These are phyloP conservation scores for Amylocystis lapponica DNA, from an alignment of 768 basidiomycete species.

Conservation along the genomic window DNA sequence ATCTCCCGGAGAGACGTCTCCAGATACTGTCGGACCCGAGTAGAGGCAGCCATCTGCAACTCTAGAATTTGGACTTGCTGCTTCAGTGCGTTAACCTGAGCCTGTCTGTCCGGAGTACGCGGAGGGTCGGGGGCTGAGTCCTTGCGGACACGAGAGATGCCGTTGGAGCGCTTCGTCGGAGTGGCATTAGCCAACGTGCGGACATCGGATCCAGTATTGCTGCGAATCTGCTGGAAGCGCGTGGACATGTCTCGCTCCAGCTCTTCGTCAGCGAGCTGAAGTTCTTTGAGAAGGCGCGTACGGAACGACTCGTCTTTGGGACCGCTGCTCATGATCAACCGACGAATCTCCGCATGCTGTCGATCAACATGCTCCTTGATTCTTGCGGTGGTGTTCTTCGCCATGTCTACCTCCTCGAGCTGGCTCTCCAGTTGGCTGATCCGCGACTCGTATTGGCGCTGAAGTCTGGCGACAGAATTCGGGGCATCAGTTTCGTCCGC, in stretches of 20 bases:
- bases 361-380: slow-evolving; percentile 59
- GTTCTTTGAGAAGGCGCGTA: slow-evolving; percentile 52
- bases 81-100: slow-evolving; percentile 43
- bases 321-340: slow-evolving; percentile 51
- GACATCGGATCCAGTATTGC: slow-evolving; percentile 22
- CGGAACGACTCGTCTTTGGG: slow-evolving; percentile 60
- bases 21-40: slow-evolving; percentile 59
- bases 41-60: slow-evolving; percentile 62
- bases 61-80: slow-evolving; percentile 66
- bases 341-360: slow-evolving; percentile 68
- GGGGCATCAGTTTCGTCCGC: slow-evolving; percentile 53
- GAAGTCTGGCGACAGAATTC: slow-evolving; percentile 50
- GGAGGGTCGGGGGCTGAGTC: slow-evolving; percentile 31
- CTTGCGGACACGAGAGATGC: slow-evolving; percentile 29
- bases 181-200: slow-evolving; percentile 40
- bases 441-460: slow-evolving; percentile 57
- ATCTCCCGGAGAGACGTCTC: slow-evolving; percentile 55
- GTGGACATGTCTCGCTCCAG: slow-evolving; percentile 45
- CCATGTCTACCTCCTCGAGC: slow-evolving; percentile 49
- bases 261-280: slow-evolving; percentile 55
- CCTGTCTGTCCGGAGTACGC: slow-evolving; percentile 38
- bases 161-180: slow-evolving; percentile 41
- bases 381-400: slow-evolving; percentile 42
- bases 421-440: slow-evolving; percentile 60
- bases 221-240: slow-evolving; percentile 24